Evolutionary conservation across 192 early-diverging fungal species (phyloP).

Genomic region (Coemansia reversa): DNA sequence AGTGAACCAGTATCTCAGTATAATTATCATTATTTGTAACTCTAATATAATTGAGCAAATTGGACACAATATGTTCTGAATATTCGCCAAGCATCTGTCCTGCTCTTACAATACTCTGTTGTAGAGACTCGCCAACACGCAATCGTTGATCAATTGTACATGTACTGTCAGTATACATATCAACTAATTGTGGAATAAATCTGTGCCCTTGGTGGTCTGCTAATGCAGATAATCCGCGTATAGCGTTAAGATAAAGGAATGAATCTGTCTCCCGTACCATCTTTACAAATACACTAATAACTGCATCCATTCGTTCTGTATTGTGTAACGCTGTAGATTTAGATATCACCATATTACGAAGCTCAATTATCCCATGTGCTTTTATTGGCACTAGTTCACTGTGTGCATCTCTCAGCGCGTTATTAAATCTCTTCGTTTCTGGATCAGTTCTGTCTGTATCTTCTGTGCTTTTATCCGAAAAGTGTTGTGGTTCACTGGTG

Average conservation of each 20-base stretch:
- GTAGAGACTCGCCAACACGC: conserved; percentile 83
- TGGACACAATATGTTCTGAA: conserved; percentile 28
- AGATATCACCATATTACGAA: conserved; percentile 77
- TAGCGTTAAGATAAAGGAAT: conserved; percentile 91
- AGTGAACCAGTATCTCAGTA: conserved; percentile 34
- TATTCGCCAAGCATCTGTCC: conserved; percentile 82
- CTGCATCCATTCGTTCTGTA: conserved; percentile 60
- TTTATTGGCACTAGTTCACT: conserved; percentile 81
- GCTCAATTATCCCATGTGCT: conserved; percentile 81
- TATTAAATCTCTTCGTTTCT: conserved; percentile 60
- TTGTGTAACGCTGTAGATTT: conserved; percentile 57
- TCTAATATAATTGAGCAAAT: conserved; percentile 37
- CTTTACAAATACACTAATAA: conserved; percentile 76
- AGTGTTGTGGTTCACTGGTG: neutral
- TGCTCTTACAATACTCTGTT: conserved; percentile 80
- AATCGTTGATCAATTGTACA: conserved; percentile 64
- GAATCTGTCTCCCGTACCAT: conserved; percentile 78
- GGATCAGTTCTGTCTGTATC: conserved; percentile 31
- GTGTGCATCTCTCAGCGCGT: conserved; percentile 74
- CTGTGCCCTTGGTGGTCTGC: conserved; percentile 75
- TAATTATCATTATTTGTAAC: conserved; percentile 19
- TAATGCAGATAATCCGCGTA: conserved; percentile 79
- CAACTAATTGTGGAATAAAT: conserved; percentile 67
- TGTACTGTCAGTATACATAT: conserved; percentile 60
- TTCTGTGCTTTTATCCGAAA: neutral